phyloP scores from a whole-genome alignment of 805 yeast species.

The Metschnikowia proteae region DNA sequence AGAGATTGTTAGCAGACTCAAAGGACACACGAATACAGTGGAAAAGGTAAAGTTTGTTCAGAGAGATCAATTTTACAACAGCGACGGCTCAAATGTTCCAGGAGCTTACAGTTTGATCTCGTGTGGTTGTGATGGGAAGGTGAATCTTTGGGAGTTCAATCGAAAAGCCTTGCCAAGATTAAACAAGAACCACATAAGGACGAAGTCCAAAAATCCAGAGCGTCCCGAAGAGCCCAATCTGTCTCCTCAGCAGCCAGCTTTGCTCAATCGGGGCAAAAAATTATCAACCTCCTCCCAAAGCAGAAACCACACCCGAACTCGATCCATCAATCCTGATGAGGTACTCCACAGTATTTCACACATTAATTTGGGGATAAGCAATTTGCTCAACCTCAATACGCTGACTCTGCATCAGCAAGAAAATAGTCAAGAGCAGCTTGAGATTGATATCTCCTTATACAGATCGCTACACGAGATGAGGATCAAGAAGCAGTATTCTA shows the following conservation, averaged over 20 bases:
- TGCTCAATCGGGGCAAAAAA: conserved; percentile 1
- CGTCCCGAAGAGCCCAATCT: neutral
- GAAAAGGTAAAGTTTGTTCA: conserved; percentile 26
- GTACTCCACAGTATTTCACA: conserved; percentile 9
- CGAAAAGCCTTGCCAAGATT: conserved; percentile 38
- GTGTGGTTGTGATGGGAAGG: conserved; percentile 39
- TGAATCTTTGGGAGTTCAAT: conserved; percentile 44
- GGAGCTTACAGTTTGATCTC: conserved; percentile 31
- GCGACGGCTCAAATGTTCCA: neutral
- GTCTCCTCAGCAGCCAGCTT: neutral
- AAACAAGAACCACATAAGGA: conserved; percentile 20
- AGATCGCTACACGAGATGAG: conserved; percentile 34
- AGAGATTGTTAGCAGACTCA: conserved; percentile 33
- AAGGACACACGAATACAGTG: conserved; percentile 40
- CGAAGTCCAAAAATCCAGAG: conserved; percentile 4
- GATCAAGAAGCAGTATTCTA: conserved; percentile 30
- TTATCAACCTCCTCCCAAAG: neutral
- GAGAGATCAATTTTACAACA: conserved; percentile 14
- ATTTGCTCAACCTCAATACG: conserved; percentile 10
- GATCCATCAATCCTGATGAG: conserved; percentile 15
- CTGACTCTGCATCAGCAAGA: conserved; percentile 9
- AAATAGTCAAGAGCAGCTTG: conserved; percentile 20
- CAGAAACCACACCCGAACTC: conserved; percentile 8
- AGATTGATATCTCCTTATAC: conserved; percentile 31
- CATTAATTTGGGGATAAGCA: conserved; percentile 17